Base-by-base conservation (phyloP, 1,284 basidiomycete genomes). In the Puccinia novopanici region DNA sequence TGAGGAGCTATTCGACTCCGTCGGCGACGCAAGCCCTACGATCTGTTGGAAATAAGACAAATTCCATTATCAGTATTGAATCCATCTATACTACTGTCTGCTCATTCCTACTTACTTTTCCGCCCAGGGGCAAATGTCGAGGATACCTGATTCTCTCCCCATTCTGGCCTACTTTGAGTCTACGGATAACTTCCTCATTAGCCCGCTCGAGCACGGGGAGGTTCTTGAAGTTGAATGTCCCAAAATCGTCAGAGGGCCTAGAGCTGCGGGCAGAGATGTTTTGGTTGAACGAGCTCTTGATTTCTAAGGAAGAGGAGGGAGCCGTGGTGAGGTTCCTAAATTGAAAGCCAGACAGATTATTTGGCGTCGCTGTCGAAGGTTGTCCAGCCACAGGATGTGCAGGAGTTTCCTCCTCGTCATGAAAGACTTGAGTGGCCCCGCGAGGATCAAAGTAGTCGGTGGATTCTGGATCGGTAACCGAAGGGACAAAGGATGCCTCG, bases 211-310 rank as follows among this genome's bases (percentile, higher is more conserved):
- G 88, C 13, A 98, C 91, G 0, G 95, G 94, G 68, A 98, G 86
- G 84, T 99, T 99, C 89, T 98, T 98, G 90, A 95, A 99, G 86
- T 91, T 95, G 88, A 99, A 99, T 0, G 94, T 91, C 42, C 97
- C 97, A 87, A 99, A 99, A 84, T 98, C 96, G 83, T 96, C 94
- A 83, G 89, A 88, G 19, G 89, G 88, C 45, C 73, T 78, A 10
- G 74, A 24, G 81, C 82, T 81, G 84, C 83, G 78, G 82, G 83
- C 24, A 82, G 83, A 76, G 71, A 22, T 81, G 83, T 78, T 81
- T 37, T 55, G 70, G 82, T 78, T 3, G 76, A 42, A 40, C 57
- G 79, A 19, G 52, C 40, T 30, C 74, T n/a, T n/a, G n/a, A n/a
- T n/a, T n/a, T n/a, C n/a, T n/a, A n/a, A n/a, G n/a, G n/a, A n/a